Evolutionary conservation across 192 early-diverging fungal genomes (phyloP).

Genomic region (Phlyctochytrium bullatum): DNA sequence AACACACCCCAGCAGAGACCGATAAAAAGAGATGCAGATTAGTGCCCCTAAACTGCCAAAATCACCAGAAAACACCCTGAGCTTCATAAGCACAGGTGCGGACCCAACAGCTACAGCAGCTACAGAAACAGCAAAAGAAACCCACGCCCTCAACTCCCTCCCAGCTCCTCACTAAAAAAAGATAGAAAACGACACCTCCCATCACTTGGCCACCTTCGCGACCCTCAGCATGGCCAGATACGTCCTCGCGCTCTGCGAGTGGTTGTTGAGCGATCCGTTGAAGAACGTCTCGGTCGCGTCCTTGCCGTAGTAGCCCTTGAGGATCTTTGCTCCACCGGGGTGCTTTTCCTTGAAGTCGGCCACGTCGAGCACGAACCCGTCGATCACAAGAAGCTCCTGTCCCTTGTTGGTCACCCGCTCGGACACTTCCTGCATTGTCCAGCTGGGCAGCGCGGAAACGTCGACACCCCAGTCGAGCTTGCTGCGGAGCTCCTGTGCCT

Average conservation of each 20-base stretch:
- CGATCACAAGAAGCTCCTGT: slow-evolving; percentile 29
- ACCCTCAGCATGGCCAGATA: slow-evolving; percentile 34
- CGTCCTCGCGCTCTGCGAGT: slow-evolving; percentile 28
- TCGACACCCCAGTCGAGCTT: slow-evolving; percentile 28
- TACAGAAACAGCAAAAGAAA: no score
- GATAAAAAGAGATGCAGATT: no score
- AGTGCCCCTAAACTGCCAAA: no score
- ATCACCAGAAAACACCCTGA: no score
- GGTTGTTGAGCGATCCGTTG: slow-evolving; percentile 37
- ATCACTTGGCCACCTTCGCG: slow-evolving; percentile 21
- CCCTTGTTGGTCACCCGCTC: slow-evolving; percentile 53
- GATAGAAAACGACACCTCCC: no score
- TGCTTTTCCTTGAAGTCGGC: slow-evolving; percentile 28
- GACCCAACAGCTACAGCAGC: no score
- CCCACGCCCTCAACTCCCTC: no score
- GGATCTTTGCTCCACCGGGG: slow-evolving; percentile 34
- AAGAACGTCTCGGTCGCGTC: slow-evolving; percentile 35
- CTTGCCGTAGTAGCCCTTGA: slow-evolving; percentile 28
- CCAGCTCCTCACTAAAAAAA: no score
- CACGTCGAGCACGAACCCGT: slow-evolving; percentile 40
- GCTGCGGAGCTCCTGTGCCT: slow-evolving; percentile 1
- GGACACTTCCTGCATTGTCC: slow-evolving; percentile 51
- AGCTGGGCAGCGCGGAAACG: slow-evolving; percentile 32
- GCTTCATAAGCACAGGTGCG: no score
- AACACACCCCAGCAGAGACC: no score